phyloP scores from a whole-genome alignment of 2,329 filamentous ascomycete species.

The Paecilomyces fulvus region DNA sequence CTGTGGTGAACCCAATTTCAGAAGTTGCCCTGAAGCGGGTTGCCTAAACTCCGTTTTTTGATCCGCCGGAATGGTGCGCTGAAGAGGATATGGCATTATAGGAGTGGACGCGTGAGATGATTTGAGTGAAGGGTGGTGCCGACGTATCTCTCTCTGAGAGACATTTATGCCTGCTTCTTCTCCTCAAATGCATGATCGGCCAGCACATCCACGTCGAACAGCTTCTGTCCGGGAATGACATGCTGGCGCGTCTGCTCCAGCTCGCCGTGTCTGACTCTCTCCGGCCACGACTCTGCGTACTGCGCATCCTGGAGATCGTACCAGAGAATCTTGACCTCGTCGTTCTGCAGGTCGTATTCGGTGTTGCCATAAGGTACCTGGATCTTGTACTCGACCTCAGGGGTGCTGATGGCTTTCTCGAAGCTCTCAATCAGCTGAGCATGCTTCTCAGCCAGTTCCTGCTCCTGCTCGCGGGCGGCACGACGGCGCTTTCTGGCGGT shows the following conservation, averaged over 20 bases:
- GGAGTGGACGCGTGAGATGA: background rate
- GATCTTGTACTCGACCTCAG: constrained; percentile 20
- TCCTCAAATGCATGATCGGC: constrained; percentile 12
- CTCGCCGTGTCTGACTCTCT: constrained; percentile 34
- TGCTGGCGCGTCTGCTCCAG: constrained; percentile 28
- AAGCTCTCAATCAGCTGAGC: constrained; percentile 17
- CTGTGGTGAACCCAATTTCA: background rate
- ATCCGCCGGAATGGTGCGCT: background rate
- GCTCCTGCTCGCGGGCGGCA: constrained; percentile 18
- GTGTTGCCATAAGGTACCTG: constrained; percentile 14
- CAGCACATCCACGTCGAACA: constrained; percentile 13
- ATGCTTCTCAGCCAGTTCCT: constrained; percentile 13
- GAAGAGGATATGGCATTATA: background rate
- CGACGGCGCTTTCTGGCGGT: constrained; percentile 22
- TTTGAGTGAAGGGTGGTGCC: background rate
- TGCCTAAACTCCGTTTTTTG: background rate
- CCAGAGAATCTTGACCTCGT: constrained; percentile 39
- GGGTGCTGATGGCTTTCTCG: constrained; percentile 10
- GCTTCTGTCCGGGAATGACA: constrained; percentile 27
- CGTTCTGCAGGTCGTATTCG: constrained; percentile 17
- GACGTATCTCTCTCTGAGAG: background rate
- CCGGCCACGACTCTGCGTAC: constrained; percentile 35
- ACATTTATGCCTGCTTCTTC: background rate
- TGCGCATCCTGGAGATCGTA: constrained; percentile 37
- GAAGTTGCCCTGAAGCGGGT: background rate